Evolutionary conservation across 192 early-diverging fungal genomes (phyloP), one percentile per base, ranked within the genome.

Genomic region (Linnemannia hyalina): DNA sequence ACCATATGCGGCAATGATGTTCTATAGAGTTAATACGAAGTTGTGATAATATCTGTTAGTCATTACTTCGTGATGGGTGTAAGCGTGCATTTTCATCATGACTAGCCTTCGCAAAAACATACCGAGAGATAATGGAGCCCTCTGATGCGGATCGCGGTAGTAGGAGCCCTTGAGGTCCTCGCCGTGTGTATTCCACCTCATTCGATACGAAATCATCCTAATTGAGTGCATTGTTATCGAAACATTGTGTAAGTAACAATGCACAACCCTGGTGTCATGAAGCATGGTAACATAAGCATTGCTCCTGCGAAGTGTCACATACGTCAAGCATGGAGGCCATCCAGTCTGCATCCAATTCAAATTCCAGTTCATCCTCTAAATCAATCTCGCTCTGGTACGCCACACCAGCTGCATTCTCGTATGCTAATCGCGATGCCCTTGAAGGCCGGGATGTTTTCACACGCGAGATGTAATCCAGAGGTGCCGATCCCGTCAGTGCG

Each of bases 261-360:
- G 4, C 4, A 52, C 5, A 18, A 5, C 49, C 16, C 3, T 22
- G 49, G 22, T 22, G 16, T 0, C 22, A 9, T 13, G 13, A 7
- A 3, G 18, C 18, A 52, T 18, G 4, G 16, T 1, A 5, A 52
- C 44, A 22, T 13, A 46, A 15, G 18, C 5, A 52, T 52, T 16
- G 5, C 49, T 18, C 20, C 18, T 0, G 15, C 5, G 49, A 20
- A 52, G 7, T 26, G 29, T 4, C 0, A 32, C 73, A 23, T 75
- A 82, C 82, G 47, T 79, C 68, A 7, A 84, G 82, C 46, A 75
- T 74, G 36, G 75, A 54, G 4, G 82, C 77, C 20, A 85, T 80
- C 83, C 83, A 78, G 29, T 86, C 84, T 4, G 13, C 41, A 41
- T 86, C 79, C 65, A 86, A 47, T 44, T 86, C 84, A 52, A 86